Evolutionary conservation across 129 eudicot genomes (phyloP).

Genomic region (Centaurea solstitialis): DNA sequence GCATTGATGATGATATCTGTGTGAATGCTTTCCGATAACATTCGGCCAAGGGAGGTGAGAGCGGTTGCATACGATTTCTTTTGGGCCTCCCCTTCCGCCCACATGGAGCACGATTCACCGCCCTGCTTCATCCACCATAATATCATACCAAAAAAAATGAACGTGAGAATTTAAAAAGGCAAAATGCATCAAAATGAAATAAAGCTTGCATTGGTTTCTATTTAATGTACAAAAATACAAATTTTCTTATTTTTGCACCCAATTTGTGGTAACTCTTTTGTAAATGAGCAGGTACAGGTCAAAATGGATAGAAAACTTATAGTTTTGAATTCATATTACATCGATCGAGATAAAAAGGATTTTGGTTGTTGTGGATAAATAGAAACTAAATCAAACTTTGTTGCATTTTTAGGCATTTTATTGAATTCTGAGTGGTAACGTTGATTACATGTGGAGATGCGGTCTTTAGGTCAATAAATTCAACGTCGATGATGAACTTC

Average conservation of each 20-base stretch:
- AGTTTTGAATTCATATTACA: too few relatives aligned
- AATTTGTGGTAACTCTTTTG: background rate
- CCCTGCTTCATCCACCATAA: slow-evolving; percentile 38
- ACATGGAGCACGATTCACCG: slow-evolving; percentile 67
- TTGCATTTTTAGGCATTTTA: background rate
- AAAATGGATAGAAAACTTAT: too few relatives aligned
- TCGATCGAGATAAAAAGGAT: too few relatives aligned
- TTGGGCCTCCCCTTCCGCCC: slow-evolving; percentile 50
- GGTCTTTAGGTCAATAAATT: slow-evolving; percentile 76
- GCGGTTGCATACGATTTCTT: slow-evolving; percentile 54
- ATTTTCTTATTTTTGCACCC: too few relatives aligned
- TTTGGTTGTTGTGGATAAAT: too few relatives aligned
- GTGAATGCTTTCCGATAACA: slow-evolving; percentile 75
- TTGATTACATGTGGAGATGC: slow-evolving; percentile 50
- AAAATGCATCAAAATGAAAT: too few relatives aligned
- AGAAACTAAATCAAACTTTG: background rate
- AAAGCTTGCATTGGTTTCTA: background rate
- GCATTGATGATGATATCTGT: slow-evolving; percentile 64
- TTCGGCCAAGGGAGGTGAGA: slow-evolving; percentile 53
- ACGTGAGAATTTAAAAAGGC: background rate
- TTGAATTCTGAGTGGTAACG: too few relatives aligned
- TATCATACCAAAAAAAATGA: background rate
- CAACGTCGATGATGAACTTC: slow-evolving; percentile 81
- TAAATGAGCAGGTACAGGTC: background rate
- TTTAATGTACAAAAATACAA: background rate